Base-by-base conservation (phyloP, 2,329 filamentous ascomycete genomes). In the Curvularia spicifera region DNA sequence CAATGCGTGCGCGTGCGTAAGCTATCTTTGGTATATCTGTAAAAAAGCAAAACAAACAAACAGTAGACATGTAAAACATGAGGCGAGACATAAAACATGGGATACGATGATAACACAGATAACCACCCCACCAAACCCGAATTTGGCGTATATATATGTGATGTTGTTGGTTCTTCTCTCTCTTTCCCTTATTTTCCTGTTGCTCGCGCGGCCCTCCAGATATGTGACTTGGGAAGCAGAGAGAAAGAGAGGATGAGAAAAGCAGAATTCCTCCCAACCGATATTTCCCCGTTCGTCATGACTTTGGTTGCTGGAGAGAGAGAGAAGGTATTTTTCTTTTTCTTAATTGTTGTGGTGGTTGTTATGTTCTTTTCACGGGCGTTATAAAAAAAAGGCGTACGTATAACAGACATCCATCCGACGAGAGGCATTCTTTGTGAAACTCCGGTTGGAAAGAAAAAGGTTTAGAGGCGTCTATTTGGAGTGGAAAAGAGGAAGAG, bases 361-460 rank as follows among this genome's bases (percentile, higher is more conserved):
- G 28, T 7, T 31, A 7, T 31, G 28, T 31, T 31, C 28, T 31
- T 31, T 31, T 31, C 28, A 31, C 28, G 28, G 28, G 24, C 28
- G 28, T 31, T 7, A 31, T 31, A 31, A 9, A 7, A 9, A 7
- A 31, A 31, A 9, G 2, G 28, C 8, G 24, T 7, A 22, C 24
- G 18, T 43, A 26, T 43, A 43, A 24, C 40, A 43, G 40, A 43
- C 40, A 43, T 43, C 40, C 40, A 20, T 43, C 40, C 40, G 22
- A 43, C 22, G 22, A 31, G 28, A 7, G 12, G 40, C 40, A 43
- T 24, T 20, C 7, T 31, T 46, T 29, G 26, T 5, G 28, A 29
- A 46, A 46, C 44, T 46, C 44, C 44, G 28, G 26, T 46, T 46
- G 26, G 4, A 6, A 29, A 45, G 12, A 20, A 31, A 45, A 45